phyloP scores from a whole-genome alignment of 208 protist species.

The Novymonas esmeraldas region DNA sequence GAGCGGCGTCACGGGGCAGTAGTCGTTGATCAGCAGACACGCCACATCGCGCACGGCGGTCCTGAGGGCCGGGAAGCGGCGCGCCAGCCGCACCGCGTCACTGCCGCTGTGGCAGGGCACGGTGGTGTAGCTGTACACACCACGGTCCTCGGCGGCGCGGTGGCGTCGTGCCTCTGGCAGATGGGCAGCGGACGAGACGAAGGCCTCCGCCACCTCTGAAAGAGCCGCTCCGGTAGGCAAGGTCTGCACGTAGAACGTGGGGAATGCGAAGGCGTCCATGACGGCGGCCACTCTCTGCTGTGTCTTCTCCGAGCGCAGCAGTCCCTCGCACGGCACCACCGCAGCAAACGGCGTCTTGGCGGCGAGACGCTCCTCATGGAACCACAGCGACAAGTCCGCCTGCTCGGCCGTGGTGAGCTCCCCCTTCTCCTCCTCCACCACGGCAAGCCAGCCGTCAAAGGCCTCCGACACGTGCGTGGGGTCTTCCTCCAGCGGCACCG shows the following conservation, averaged over 20 bases:
- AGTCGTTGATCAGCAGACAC: constrained; percentile 70
- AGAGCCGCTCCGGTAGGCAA: constrained; percentile 51
- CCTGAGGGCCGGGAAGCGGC: constrained; percentile 26
- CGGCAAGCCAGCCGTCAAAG: constrained; percentile 16
- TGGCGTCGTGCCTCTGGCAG: constrained; percentile 18
- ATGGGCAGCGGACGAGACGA: constrained; percentile 47
- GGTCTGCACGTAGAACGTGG: constrained; percentile 60
- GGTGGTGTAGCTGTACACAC: constrained; percentile 40
- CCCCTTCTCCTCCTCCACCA: constrained; percentile 7
- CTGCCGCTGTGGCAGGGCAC: constrained; percentile 40
- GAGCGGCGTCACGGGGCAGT: constrained; percentile 34
- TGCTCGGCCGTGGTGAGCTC: constrained; percentile 4
- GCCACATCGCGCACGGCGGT: constrained; percentile 46
- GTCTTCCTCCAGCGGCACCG: neutral
- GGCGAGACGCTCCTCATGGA: constrained; percentile 46
- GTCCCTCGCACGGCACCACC: constrained; percentile 53
- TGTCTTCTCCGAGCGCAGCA: constrained; percentile 30
- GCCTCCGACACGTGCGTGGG: neutral
- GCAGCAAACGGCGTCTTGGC: constrained; percentile 64
- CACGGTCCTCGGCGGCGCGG: constrained; percentile 33
- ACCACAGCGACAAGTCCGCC: constrained; percentile 45
- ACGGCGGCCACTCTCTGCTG: constrained; percentile 23
- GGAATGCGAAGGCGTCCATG: constrained; percentile 56
- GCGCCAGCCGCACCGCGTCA: constrained; percentile 47
- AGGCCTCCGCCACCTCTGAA: constrained; percentile 48